These are phyloP conservation scores for Eucalyptus erythrocorys DNA, from an alignment of 345 rosid species.

Conservation along the genomic window DNA sequence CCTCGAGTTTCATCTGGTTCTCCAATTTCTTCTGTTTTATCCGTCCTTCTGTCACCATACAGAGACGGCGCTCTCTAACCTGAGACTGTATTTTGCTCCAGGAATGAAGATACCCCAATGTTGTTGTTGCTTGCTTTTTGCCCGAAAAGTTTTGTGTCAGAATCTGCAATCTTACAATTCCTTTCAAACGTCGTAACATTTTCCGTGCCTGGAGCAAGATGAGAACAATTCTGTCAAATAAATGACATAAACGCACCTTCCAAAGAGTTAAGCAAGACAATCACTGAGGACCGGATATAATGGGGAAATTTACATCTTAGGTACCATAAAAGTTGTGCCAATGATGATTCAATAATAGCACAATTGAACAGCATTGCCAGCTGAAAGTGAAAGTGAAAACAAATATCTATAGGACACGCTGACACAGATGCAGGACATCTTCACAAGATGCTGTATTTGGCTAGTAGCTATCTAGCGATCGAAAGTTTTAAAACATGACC, in stretches of 20 bases:
- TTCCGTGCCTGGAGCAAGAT: constrained; percentile 55
- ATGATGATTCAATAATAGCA: background rate
- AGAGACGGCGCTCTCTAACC: constrained; percentile 55
- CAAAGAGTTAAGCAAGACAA: background rate
- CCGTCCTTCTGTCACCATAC: constrained; percentile 74
- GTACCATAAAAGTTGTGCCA: background rate
- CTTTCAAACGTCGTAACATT: constrained; percentile 49
- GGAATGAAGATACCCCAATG: constrained; percentile 62
- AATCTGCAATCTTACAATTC: constrained; percentile 41
- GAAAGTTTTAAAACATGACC: background rate
- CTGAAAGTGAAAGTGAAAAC: background rate
- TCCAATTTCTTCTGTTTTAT: constrained; percentile 73
- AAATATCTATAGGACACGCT: background rate
- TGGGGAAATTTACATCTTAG: background rate
- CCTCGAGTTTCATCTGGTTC: constrained; percentile 91
- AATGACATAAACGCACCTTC: background rate
- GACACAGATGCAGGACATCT: background rate
- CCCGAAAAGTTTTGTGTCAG: constrained; percentile 26
- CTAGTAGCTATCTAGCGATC: background rate
- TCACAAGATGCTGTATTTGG: background rate
- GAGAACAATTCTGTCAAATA: background rate
- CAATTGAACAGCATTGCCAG: background rate
- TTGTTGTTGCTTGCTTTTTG: constrained; percentile 50
- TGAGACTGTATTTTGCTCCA: constrained; percentile 78
- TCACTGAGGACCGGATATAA: background rate